These are phyloP conservation scores for Kwoniella shandongensis DNA, from an alignment of 768 basidiomycete genomes.

Conservation along the genomic window DNA sequence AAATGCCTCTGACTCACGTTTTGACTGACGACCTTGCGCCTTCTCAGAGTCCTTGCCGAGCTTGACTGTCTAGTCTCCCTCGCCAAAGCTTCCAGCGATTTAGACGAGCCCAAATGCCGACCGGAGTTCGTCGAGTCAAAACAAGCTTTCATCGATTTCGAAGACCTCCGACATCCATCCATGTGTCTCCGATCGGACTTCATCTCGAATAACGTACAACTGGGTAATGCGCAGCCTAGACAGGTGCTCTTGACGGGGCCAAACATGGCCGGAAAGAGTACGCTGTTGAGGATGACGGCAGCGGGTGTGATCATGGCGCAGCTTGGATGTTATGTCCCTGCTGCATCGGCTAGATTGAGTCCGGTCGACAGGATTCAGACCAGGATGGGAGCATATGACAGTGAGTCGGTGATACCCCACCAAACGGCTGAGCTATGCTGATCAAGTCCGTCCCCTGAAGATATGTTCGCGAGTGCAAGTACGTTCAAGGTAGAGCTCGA, in stretches of 20 bases:
- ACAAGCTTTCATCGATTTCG: slow-evolving; percentile 76
- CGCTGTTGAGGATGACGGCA: slow-evolving; percentile 86
- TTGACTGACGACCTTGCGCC: slow-evolving; percentile 56
- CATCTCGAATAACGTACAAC: slow-evolving; percentile 86
- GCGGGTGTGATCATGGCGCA: slow-evolving; percentile 88
- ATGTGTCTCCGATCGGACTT: slow-evolving; percentile 73
- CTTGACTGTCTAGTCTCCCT: slow-evolving; percentile 94
- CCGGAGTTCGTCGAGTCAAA: slow-evolving; percentile 76
- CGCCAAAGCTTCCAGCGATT: slow-evolving; percentile 79
- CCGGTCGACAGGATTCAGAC: slow-evolving; percentile 89
- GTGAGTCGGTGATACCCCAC: too few relatives aligned
- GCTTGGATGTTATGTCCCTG: slow-evolving; percentile 93
- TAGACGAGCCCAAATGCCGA: slow-evolving; percentile 91
- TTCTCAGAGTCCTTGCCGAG: slow-evolving; percentile 75
- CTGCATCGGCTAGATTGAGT: slow-evolving; percentile 77
- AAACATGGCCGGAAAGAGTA: slow-evolving; percentile 69
- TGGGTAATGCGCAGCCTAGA: slow-evolving; percentile 65
- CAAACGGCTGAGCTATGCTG: too few relatives aligned
- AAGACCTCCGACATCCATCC: slow-evolving; percentile 85
- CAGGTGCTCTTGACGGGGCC: slow-evolving; percentile 84
- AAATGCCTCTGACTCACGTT: slow-evolving; percentile 63
- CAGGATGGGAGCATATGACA: slow-evolving; percentile 98
- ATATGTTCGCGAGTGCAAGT: slow-evolving; percentile 53
- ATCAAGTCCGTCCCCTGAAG: too few relatives aligned
- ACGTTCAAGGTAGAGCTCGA: slow-evolving; percentile 99